Evolutionary conservation across 768 basidiomycete genomes (phyloP).

Genomic region (Pilatotrama ljubarskyi): DNA sequence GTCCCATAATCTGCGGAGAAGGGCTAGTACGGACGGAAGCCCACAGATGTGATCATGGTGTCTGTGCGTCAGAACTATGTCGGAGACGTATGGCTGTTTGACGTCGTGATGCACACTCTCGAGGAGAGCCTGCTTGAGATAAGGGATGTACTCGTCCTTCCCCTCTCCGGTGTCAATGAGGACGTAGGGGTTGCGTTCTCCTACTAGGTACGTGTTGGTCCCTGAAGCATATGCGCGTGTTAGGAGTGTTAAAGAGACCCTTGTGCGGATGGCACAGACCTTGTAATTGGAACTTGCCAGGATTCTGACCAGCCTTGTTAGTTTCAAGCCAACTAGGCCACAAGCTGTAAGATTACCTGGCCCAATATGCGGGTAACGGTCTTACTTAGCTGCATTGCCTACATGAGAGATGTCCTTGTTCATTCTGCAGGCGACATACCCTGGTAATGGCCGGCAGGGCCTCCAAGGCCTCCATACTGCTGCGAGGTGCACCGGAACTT

Average conservation of each 20-base stretch:
- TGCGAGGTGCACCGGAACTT: neutral
- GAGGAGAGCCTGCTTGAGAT: conserved; percentile 63
- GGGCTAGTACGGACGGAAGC: conserved; percentile 63
- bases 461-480: conserved; percentile 51
- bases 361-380: conserved; percentile 70
- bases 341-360: conserved; percentile 51
- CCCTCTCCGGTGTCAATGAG: conserved; percentile 88
- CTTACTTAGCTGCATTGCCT: conserved; percentile 56
- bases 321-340: neutral
- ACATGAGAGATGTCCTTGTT: neutral
- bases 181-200: conserved; percentile 65
- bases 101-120: conserved; percentile 38
- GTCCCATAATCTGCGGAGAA: conserved; percentile 67
- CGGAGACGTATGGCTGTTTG: conserved; percentile 63
- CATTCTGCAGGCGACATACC: conserved; percentile 33
- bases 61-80: conserved; percentile 91
- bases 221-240: conserved; percentile 51
- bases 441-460: conserved; percentile 52
- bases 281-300: conserved; percentile 86
- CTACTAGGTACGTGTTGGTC: conserved; percentile 89
- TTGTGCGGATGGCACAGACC: conserved; percentile 45
- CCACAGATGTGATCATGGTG: conserved; percentile 88
- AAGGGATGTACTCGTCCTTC: conserved; percentile 59
- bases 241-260: too few species aligned
- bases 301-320: conserved; percentile 56